Percentiles rank a stretch among this genome's conserved stretches.
Conservation (phyloP, 169 alveolate species). For the Babesia sp. region DNA sequence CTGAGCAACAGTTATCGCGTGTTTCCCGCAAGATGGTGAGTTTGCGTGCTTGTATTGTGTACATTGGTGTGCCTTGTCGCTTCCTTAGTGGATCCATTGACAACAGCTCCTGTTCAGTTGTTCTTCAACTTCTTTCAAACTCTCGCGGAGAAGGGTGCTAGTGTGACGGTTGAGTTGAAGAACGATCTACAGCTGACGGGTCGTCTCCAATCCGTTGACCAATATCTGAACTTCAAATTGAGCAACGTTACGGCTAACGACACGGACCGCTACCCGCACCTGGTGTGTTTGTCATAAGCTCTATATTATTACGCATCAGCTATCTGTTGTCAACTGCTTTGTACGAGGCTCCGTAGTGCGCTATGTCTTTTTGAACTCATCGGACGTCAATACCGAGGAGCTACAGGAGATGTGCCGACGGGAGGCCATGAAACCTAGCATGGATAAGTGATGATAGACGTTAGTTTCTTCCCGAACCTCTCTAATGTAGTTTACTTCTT, state of each 20-base stretch:
- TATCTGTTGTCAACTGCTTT: slow-evolving; percentile 88
- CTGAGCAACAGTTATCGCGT: not conserved
- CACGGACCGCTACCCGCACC: slow-evolving; percentile 88
- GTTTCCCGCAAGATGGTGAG: slow-evolving; percentile 10
- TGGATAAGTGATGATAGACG: slow-evolving; percentile 50
- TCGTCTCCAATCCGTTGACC: slow-evolving; percentile 89
- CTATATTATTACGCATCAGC: slow-evolving; percentile 15
- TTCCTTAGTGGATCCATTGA: slow-evolving; percentile 68
- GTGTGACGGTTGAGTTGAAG: slow-evolving; percentile 91
- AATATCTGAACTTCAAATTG: slow-evolving; percentile 89
- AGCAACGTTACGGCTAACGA: slow-evolving; percentile 88
- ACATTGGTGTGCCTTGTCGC: not conserved
- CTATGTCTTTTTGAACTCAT: slow-evolving; percentile 87
- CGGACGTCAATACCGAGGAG: slow-evolving; percentile 87
- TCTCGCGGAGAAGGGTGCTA: slow-evolving; percentile 85
- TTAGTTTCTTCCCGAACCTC: too few species aligned
- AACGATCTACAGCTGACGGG: slow-evolving; percentile 92
- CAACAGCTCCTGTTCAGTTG: slow-evolving; percentile 62
- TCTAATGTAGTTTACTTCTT: not conserved
- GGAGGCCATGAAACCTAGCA: slow-evolving; percentile 70
- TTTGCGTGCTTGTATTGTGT: not conserved
- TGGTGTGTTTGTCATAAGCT: slow-evolving; percentile 65
- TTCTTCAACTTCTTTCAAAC: slow-evolving; percentile 89
- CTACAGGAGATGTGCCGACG: slow-evolving; percentile 89
- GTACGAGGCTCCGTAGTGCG: slow-evolving; percentile 94